Percentiles rank a stretch among this genome's conserved stretches.
phyloP scores from a whole-genome alignment of 2,329 filamentous ascomycete genomes.

The Allantophomopsis cytisporea region DNA sequence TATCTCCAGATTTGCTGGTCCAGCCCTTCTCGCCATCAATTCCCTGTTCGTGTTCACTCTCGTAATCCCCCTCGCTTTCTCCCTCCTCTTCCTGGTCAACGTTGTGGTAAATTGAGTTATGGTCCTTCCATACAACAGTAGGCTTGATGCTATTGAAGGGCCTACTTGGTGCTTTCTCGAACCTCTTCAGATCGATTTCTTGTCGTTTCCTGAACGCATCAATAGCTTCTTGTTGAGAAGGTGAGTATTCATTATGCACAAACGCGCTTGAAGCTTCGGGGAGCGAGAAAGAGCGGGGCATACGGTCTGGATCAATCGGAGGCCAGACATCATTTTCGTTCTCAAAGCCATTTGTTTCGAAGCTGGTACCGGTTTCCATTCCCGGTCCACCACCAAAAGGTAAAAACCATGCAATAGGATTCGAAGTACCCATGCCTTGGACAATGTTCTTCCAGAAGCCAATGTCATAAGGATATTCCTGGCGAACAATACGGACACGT shows the following conservation, averaged over 20 bases:
- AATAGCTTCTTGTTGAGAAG: constrained; percentile 19
- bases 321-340: constrained; percentile 46
- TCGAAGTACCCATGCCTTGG: constrained; percentile 61
- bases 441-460: constrained; percentile 62
- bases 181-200: constrained; percentile 29
- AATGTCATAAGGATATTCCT: constrained; percentile 76
- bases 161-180: constrained; percentile 2
- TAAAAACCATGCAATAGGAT: constrained; percentile 53
- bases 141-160: neutral
- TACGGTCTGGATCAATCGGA: constrained; percentile 47
- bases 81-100: constrained; percentile 11
- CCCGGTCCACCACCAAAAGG: constrained; percentile 44
- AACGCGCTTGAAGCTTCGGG: constrained; percentile 2
- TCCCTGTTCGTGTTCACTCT: constrained; percentile 16
- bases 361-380: constrained; percentile 27
- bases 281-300: constrained; percentile 15
- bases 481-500: constrained; percentile 38
- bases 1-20: constrained; percentile 65
- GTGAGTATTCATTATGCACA: constrained; percentile 4
- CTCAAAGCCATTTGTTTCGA: constrained; percentile 72
- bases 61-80: constrained; percentile 14
- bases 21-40: constrained; percentile 43
- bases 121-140: constrained; percentile 1
- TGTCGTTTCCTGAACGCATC: constrained; percentile 36
- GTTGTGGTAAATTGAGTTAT: neutral